A percentile compares a stretch with the other conserved stretches of the same genome.
Evolutionary conservation across 1,139 yeast species (phyloP).

Genomic region (Hanseniaspora gamundiae): DNA sequence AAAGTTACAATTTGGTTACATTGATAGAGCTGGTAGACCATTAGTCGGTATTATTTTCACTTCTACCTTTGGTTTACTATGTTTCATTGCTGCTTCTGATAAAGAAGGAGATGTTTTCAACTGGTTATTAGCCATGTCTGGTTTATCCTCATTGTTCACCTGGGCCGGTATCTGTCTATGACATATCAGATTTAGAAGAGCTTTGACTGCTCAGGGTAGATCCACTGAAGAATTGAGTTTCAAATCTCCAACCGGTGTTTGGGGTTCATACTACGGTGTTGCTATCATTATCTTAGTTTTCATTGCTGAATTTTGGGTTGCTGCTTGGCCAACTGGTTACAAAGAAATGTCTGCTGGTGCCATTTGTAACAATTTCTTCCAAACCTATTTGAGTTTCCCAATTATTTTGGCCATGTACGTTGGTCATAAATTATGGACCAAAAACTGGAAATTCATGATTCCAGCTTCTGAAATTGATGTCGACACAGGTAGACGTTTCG

Average conservation of each 20-base stretch:
- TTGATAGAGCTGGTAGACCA: constrained; percentile 61
- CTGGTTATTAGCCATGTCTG: constrained; percentile 60
- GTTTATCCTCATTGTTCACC: constrained; percentile 52
- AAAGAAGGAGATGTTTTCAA: constrained; percentile 45
- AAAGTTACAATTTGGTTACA: constrained; percentile 33
- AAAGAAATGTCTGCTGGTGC: constrained; percentile 35
- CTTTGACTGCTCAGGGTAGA: constrained; percentile 47
- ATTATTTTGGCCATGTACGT: constrained; percentile 44
- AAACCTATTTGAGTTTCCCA: constrained; percentile 51
- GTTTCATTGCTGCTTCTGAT: constrained; percentile 47
- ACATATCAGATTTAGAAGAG: constrained; percentile 55
- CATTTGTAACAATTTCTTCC: constrained; percentile 45
- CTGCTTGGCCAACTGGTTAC: constrained; percentile 61
- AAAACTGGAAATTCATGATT: constrained; percentile 40
- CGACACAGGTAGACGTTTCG: constrained; percentile 64
- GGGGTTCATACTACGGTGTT: constrained; percentile 42
- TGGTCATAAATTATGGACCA: constrained; percentile 46
- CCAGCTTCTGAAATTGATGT: constrained; percentile 48
- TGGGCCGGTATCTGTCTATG: constrained; percentile 57
- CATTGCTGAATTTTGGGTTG: constrained; percentile 56
- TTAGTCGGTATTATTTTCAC: constrained; percentile 41
- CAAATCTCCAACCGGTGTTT: constrained; percentile 40
- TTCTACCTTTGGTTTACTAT: constrained; percentile 41
- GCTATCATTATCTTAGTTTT: constrained; percentile 37
- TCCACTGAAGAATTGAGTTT: constrained; percentile 41